These are phyloP conservation scores for Myriosclerotinia scirpicola DNA, from an alignment of 2,329 filamentous ascomycete genomes.

Conservation along the genomic window DNA sequence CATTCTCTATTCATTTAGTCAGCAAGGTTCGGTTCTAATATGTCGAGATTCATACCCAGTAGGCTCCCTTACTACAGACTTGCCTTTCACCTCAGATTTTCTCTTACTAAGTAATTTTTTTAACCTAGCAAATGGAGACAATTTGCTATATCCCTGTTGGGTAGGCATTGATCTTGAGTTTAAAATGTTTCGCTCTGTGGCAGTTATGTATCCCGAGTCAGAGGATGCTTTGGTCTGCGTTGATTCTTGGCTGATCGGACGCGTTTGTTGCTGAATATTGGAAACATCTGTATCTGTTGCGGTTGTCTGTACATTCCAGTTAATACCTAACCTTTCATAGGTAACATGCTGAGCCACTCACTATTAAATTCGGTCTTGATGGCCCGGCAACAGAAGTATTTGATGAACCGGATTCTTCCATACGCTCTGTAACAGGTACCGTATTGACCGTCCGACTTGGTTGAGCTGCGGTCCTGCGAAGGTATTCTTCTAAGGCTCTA, in stretches of 20 bases:
- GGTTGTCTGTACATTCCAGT: background rate
- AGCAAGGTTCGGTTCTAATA: constrained; percentile 19
- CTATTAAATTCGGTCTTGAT: background rate
- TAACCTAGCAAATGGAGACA: background rate
- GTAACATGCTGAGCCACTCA: background rate
- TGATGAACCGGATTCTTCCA: background rate
- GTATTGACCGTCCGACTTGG: background rate
- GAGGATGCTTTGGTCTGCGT: background rate
- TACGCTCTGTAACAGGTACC: background rate
- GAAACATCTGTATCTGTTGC: background rate
- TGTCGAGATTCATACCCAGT: background rate
- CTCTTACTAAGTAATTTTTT: background rate
- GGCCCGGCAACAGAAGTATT: background rate
- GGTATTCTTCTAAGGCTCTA: no score
- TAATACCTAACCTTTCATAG: background rate
- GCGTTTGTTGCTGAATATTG: background rate
- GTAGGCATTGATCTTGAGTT: background rate
- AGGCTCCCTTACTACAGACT: background rate
- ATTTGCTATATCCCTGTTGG: background rate
- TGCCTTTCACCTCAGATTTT: background rate
- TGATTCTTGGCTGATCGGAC: background rate
- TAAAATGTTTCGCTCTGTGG: background rate
- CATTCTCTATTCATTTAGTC: constrained; percentile 53
- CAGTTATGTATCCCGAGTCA: background rate
- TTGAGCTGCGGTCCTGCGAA: background rate